Evolutionary conservation across 139 green algal species (phyloP), one percentile per base, ranked within the genome.

Genomic region (Micractinium conductrix): DNA sequence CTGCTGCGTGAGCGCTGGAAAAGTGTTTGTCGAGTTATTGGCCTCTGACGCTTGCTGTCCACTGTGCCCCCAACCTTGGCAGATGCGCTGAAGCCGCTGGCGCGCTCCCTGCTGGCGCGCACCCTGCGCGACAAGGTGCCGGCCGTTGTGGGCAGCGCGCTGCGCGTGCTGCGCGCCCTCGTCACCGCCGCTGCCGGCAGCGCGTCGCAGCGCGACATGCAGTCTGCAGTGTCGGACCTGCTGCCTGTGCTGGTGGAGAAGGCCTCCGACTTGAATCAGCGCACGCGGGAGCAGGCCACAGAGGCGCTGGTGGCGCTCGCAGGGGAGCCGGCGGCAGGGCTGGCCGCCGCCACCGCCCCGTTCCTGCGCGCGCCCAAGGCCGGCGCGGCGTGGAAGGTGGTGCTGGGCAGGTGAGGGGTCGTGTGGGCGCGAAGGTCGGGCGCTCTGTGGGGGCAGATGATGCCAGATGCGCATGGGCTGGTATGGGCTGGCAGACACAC

Each of bases 191-290:
- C 81, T 69, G 63, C 79, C 85, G 16, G 87, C 89, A 40, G 63
- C 26, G 58, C 72, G 70, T n/a, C 44, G 45, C 26, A 33, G 33
- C 75, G 79, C 12, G 90, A 92, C 30, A 73, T 90, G 21, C 45
- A 83, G 45, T 37, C 80, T 14, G 84, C 88, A 1, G 55, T 92
- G 35, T 75, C 80, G 6, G 87, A 92, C 35, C 87, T 94, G 53
- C 79, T 97, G 71, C 91, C 94, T 1, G 53, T 92, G 33, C 90
- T 98, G 67, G 80, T 96, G 12, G 95, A 98, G n/a, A 95, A 94
- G 80, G 85, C 93, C 26, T 90, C 90, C 5, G 94, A 96, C 82
- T 88, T 87, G 70, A 96, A 96, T 55, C 72, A 89, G 22, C 85
- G 90, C 43, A 82, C 94, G 1, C 68, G 81, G 10, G 89, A 90